A percentile compares a stretch with the other conserved stretches of the same genome.
Evolutionary conservation across 164 flowering plant genomes (phyloP).

Genomic region (Nymphaea colorata): DNA sequence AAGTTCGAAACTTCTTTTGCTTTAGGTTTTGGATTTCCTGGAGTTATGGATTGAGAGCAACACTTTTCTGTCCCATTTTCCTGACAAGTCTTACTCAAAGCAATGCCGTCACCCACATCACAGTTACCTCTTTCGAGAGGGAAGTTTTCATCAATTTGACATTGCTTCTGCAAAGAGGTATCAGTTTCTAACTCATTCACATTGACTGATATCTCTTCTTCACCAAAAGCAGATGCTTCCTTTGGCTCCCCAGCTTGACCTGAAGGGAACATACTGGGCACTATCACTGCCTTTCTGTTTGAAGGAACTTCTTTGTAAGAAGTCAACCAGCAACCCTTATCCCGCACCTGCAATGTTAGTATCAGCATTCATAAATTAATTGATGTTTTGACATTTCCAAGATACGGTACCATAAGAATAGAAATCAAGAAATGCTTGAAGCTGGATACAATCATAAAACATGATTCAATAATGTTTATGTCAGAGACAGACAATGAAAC

Average conservation of each 20-base stretch:
- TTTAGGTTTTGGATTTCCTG: neutral
- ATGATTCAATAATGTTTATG: too few relatives aligned
- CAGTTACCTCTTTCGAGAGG: slow-evolving; percentile 12
- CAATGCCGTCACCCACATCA: slow-evolving; percentile 12
- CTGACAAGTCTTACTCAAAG: slow-evolving; percentile 10
- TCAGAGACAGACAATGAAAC: too few relatives aligned
- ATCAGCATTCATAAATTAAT: too few relatives aligned
- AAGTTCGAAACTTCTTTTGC: slow-evolving; percentile 54
- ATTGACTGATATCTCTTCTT: slow-evolving; percentile 10
- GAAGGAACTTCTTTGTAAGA: slow-evolving; percentile 55
- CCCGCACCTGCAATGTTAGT: slow-evolving; percentile 65
- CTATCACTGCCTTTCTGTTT: slow-evolving; percentile 32
- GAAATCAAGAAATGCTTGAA: too few relatives aligned
- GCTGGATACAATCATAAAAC: too few relatives aligned
- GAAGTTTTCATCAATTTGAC: slow-evolving; percentile 18
- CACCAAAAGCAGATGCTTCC: slow-evolving; percentile 7
- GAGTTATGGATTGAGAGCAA: neutral
- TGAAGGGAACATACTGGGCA: slow-evolving; percentile 92
- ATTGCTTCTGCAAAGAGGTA: slow-evolving; percentile 7
- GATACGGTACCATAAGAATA: too few relatives aligned
- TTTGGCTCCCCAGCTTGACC: slow-evolving; percentile 27
- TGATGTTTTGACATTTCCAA: too few relatives aligned
- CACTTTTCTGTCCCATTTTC: neutral
- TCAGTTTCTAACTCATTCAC: slow-evolving; percentile 5
- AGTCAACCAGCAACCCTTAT: slow-evolving; percentile 61